phyloP scores from a whole-genome alignment of 2,329 filamentous ascomycete genomes.

The Cladosporium phlei region DNA sequence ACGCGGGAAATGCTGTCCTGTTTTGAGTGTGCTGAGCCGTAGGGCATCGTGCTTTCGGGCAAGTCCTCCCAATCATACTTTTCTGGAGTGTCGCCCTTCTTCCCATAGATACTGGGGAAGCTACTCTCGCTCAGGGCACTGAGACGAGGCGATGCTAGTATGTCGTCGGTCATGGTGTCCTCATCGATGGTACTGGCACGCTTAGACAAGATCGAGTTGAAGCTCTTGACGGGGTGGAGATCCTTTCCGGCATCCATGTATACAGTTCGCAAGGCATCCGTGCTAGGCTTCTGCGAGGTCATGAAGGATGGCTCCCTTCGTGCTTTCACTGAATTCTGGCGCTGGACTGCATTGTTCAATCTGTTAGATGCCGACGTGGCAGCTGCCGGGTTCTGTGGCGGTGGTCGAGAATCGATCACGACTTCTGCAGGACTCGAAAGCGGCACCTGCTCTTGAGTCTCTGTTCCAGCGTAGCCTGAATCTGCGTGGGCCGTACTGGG shows the following conservation, averaged over 20 bases:
- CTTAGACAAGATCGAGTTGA: slow-evolving; percentile 31
- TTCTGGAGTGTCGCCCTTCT: slow-evolving; percentile 27
- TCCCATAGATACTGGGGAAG: slow-evolving; percentile 34
- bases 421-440: slow-evolving; percentile 7
- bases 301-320: slow-evolving; percentile 30
- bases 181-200: slow-evolving; percentile 23
- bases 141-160: slow-evolving; percentile 31
- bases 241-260: slow-evolving; percentile 28
- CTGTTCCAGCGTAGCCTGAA: slow-evolving; percentile 33
- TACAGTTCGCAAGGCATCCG: slow-evolving; percentile 32
- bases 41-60: not conserved
- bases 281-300: slow-evolving; percentile 30
- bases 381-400: not conserved
- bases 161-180: slow-evolving; percentile 24
- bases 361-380: not conserved
- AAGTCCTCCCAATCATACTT: slow-evolving; percentile 25
- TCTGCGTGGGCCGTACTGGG: slow-evolving; percentile 32
- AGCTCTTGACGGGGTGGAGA: slow-evolving; percentile 32
- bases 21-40: slow-evolving; percentile 17
- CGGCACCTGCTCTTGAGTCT: slow-evolving; percentile 26
- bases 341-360: slow-evolving; percentile 1
- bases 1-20: slow-evolving; percentile 34
- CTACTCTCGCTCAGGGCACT: slow-evolving; percentile 36
- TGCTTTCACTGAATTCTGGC: slow-evolving; percentile 21
- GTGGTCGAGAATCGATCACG: not conserved